A percentile compares a stretch with the other conserved stretches of the same genome.
These are phyloP conservation scores for Sugiyamaella chiloensis DNA, from an alignment of 805 yeast species.

Conservation along the genomic window DNA sequence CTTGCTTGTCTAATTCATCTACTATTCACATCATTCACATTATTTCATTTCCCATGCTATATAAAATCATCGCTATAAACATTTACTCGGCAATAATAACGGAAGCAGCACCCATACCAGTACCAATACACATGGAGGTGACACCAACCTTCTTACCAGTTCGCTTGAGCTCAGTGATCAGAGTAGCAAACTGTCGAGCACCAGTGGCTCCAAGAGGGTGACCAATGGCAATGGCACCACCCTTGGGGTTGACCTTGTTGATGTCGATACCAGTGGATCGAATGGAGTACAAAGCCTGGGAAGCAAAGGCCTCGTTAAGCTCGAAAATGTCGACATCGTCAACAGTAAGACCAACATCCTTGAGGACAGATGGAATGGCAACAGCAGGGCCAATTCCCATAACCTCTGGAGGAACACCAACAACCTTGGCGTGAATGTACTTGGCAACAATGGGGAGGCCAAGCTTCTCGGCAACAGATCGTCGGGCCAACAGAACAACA, in stretches of 20 bases:
- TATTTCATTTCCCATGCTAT: not conserved
- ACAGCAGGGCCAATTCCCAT: conserved; percentile 98
- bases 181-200: conserved; percentile 88
- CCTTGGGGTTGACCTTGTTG: conserved; percentile 79
- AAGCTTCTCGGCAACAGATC: conserved; percentile 75
- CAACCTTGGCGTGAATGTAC: conserved; percentile 72
- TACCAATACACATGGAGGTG: conserved; percentile 95
- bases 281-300: conserved; percentile 81
- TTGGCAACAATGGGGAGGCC: conserved; percentile 74
- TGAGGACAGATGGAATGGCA: conserved; percentile 84
- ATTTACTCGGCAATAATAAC: conserved; percentile 71
- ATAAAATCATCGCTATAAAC: not conserved
- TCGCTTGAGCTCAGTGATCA: conserved; percentile 69
- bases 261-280: conserved; percentile 61
- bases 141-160: conserved; percentile 78
- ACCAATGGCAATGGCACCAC: conserved; percentile 96
- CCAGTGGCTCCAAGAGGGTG: conserved; percentile 92
- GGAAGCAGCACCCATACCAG: conserved; percentile 98
- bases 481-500: conserved; percentile 76
- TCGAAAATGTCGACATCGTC: conserved; percentile 76
- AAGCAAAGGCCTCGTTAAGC: conserved; percentile 96
- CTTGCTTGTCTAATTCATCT: not conserved
- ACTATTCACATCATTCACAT: no score
- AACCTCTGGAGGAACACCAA: conserved; percentile 94
- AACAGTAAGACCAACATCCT: conserved; percentile 54